Conservation (phyloP, 2,329 filamentous ascomycete genomes). For the Phialophora macrospora region DNA sequence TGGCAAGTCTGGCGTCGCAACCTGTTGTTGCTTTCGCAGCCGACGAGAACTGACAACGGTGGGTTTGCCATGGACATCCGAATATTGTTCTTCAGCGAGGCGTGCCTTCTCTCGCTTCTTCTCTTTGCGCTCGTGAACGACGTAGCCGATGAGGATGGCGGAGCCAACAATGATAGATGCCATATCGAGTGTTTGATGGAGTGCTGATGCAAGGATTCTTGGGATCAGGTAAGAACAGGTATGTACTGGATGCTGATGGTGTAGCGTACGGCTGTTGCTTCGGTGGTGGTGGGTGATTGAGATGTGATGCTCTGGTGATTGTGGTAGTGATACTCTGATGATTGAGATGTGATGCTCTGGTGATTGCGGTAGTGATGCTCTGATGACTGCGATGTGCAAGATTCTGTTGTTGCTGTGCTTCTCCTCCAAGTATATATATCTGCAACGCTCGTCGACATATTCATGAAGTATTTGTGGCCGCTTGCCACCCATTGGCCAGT, state of each 20-base stretch:
- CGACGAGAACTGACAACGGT: conserved; percentile 8
- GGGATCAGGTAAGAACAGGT: not conserved
- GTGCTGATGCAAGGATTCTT: not conserved
- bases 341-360: not conserved
- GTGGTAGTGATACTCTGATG: not conserved
- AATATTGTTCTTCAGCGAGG: conserved; percentile 24
- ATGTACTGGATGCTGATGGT: not conserved
- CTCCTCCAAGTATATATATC: conserved; percentile 1
- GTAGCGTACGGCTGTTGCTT: not conserved
- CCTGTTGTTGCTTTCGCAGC: conserved; percentile 1
- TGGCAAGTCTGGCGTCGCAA: not conserved
- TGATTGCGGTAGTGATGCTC: not conserved
- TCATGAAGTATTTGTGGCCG: conserved; percentile 1
- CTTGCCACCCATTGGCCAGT: conserved; percentile 1
- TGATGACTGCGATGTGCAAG: not conserved
- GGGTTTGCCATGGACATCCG: conserved; percentile 13
- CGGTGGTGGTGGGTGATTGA: not conserved
- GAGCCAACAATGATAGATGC: conserved; percentile 46
- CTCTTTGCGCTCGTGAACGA: conserved; percentile 27
- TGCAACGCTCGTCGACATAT: not conserved
- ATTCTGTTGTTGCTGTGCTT: not conserved
- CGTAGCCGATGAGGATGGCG: conserved; percentile 13
- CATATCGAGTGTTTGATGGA: conserved; percentile 21
- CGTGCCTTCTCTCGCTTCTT: conserved; percentile 25
- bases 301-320: not conserved